Base-by-base conservation (phyloP, 208 protist species). In the Entamoeba histolytica region DNA sequence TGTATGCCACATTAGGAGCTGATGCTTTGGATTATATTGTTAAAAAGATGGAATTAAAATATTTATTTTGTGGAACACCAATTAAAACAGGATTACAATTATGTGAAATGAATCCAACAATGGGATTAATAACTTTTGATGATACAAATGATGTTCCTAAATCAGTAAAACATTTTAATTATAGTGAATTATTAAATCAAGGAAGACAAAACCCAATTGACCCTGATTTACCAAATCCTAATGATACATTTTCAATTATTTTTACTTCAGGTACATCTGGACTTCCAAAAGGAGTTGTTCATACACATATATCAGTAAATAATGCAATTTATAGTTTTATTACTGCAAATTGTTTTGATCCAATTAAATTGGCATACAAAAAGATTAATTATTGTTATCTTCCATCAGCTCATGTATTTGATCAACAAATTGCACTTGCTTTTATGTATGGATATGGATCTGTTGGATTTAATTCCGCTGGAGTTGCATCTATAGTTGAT, bases 201-300 rank as follows among this genome's bases (percentile, higher is more conserved):
- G 61, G 61, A 35, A 78, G 61, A 78, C 17, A 78, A 35, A 78
- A 78, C 4, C 61, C 61, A 23, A 19, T 8, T 78, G 61, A 78
- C 0, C 17, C 17, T 5, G 61, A 78, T 19, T 78, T 78, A 78
- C 61, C 78, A 47, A 15, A 35, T 47, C 4, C 14, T 28, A 23
- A 93, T 49, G 93, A 94, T 78, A 39, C 92, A 10, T 47, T 23
- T 49, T 93, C 93, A 28, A 31, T 95, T n/a, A 52, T 95, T 4
- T 95, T 94, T 51, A 95, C 94, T 12, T 92, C 49, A 69, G 94
- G 94, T 10, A 95, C 94, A 28, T 49, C 92, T 17, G 94, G 94
- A 5, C 39, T 87, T 10, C 94, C 93, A 19, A 95, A 95, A 44
- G 94, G 94, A 49, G 92, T 52, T 14, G 49, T 94, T 39, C 14